Evolutionary conservation across 1,139 yeast species (phyloP).

Genomic region (Debaryomycetaceae sp.): DNA sequence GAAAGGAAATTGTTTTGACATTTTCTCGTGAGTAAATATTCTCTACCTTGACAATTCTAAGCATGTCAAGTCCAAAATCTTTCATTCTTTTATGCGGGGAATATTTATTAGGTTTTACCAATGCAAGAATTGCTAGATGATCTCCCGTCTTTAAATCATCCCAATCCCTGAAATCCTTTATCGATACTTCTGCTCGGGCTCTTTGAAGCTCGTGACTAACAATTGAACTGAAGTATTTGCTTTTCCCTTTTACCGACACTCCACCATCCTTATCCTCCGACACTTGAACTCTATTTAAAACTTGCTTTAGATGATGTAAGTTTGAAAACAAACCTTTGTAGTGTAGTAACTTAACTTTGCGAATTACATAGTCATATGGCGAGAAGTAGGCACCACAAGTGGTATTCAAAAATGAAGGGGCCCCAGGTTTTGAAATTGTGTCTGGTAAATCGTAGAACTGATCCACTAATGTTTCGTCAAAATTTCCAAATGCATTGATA

Average conservation of each 20-base stretch:
- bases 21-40: neutral
- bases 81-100: conserved; percentile 19
- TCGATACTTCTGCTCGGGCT: conserved; percentile 1
- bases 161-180: conserved; percentile 3
- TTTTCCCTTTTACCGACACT: conserved; percentile 21
- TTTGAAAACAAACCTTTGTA: too few species aligned
- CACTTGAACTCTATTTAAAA: conserved; percentile 18
- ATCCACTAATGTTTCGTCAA: conserved; percentile 11
- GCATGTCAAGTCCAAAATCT: conserved; percentile 21
- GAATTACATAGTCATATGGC: conserved; percentile 25
- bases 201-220: conserved; percentile 6
- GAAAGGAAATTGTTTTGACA: neutral
- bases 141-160: neutral
- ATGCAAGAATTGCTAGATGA: conserved; percentile 16
- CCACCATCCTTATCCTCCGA: conserved; percentile 9
- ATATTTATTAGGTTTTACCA: conserved; percentile 30
- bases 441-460: conserved; percentile 1
- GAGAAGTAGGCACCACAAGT: conserved; percentile 22
- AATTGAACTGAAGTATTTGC: conserved; percentile 25
- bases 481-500: neutral
- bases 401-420: neutral
- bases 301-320: conserved; percentile 14
- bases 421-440: neutral
- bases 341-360: conserved; percentile 7
- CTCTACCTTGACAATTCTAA: conserved; percentile 13